A percentile compares a stretch with the other conserved stretches of the same genome.
Conservation (phyloP, 176 grass and related monocot species). For the Musa schizocarpa region DNA sequence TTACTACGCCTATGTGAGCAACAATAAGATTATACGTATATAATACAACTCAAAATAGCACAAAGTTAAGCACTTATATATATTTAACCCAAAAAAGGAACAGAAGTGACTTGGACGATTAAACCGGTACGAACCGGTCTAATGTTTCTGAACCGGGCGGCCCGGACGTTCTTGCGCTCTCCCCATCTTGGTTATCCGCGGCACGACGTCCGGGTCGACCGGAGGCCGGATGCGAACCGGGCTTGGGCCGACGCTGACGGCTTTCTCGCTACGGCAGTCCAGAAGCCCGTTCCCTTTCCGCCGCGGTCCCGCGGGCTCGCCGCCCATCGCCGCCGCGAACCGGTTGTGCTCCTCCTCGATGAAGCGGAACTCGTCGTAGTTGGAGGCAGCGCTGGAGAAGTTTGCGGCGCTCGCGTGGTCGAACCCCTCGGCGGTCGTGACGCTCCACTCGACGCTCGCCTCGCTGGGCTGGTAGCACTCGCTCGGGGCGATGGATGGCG, state of each 20-base stretch:
- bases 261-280: constrained; percentile 69
- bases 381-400: constrained; percentile 65
- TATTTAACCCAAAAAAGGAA: no score
- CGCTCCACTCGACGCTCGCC: constrained; percentile 73
- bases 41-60: no score
- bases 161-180: neutral
- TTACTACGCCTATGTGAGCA: no score
- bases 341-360: constrained; percentile 21
- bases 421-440: constrained; percentile 47
- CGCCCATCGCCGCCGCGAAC: constrained; percentile 38
- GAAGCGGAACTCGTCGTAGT: constrained; percentile 45
- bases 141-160: neutral
- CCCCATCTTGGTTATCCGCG: neutral
- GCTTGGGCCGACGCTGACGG: constrained; percentile 43
- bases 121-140: neutral
- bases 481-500: constrained; percentile 31
- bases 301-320: constrained; percentile 2
- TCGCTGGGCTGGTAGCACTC: constrained; percentile 71
- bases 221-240: constrained; percentile 27
- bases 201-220: neutral
- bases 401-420: constrained; percentile 40
- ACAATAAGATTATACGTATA: no score
- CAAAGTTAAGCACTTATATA: no score
- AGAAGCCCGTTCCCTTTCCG: constrained; percentile 22
- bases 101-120: no score